phyloP scores from a whole-genome alignment of 2,329 filamentous ascomycete genomes.

The Aspergillus fumigatiaffinis region DNA sequence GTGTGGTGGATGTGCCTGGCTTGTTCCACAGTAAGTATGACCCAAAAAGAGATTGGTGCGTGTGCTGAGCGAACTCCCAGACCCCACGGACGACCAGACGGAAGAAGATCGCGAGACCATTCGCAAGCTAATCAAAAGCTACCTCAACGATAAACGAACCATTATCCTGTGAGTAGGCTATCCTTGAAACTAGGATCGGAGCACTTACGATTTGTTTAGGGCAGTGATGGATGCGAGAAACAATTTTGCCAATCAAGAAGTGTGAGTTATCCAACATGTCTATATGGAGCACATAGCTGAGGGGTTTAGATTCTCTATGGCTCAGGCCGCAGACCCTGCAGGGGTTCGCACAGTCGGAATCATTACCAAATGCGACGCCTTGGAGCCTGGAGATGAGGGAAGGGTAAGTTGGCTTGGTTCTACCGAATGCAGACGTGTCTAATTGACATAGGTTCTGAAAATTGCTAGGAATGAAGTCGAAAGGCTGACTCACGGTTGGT shows the following conservation, averaged over 20 bases:
- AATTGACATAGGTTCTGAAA: constrained; percentile 8
- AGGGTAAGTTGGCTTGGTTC: constrained; percentile 6
- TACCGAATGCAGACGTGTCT: neutral
- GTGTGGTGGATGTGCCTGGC: constrained; percentile 45
- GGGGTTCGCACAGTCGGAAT: constrained; percentile 34
- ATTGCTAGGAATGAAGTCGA: constrained; percentile 17
- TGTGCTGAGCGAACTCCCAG: constrained; percentile 5
- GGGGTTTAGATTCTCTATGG: constrained; percentile 40
- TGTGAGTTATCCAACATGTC: constrained; percentile 25
- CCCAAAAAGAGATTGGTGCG: neutral
- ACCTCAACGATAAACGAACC: constrained; percentile 53
- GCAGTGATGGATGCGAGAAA: constrained; percentile 35
- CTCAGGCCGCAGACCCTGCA: constrained; percentile 30
- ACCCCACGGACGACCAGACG: constrained; percentile 50
- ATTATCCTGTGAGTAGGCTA: constrained; percentile 49
- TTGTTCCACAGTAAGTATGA: constrained; percentile 31
- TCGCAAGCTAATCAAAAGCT: constrained; percentile 43
- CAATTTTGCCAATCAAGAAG: constrained; percentile 54
- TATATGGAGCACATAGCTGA: neutral
- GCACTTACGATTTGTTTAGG: neutral
- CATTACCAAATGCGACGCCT: constrained; percentile 35
- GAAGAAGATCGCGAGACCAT: constrained; percentile 53
- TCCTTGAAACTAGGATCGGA: too few relatives aligned
- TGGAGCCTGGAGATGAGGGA: constrained; percentile 23
- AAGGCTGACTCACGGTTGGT: constrained; percentile 22